Conservation (phyloP, 352 stramenopile genomes). For the Phytophthora palmivora region DNA sequence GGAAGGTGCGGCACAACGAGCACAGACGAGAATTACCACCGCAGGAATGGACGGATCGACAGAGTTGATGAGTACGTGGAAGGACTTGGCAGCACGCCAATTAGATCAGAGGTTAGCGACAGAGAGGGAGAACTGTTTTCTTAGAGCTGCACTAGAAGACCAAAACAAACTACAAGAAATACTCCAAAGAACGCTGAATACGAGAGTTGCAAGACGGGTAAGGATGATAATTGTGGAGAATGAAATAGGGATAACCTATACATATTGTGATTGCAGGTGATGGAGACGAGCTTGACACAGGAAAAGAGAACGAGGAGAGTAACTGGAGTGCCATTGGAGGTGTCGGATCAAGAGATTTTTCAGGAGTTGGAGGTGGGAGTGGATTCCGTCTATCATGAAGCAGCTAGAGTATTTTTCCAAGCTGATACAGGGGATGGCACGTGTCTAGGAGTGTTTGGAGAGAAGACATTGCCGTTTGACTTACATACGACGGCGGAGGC, state of each 20-base stretch:
- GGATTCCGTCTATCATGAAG: conserved; percentile 42
- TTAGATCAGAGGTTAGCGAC: conserved; percentile 33
- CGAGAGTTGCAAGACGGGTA: conserved; percentile 12
- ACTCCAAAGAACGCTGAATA: conserved; percentile 43
- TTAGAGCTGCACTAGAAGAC: conserved; percentile 32
- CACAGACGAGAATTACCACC: not conserved
- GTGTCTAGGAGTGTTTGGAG: conserved; percentile 43
- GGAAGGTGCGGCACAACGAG: conserved; percentile 15
- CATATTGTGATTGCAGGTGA: conserved; percentile 18
- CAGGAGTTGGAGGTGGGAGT: conserved; percentile 33
- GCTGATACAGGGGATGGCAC: conserved; percentile 17
- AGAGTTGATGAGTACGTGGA: conserved; percentile 28
- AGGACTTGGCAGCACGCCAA: conserved; percentile 34
- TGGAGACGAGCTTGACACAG: conserved; percentile 28
- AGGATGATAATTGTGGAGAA: too few relatives aligned
- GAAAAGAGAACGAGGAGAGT: conserved; percentile 32
- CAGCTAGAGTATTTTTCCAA: conserved; percentile 38
- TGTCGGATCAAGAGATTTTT: conserved; percentile 37
- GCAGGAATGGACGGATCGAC: not conserved
- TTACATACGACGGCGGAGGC: conserved; percentile 37
- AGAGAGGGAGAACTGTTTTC: conserved; percentile 35
- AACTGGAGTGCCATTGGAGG: conserved; percentile 24
- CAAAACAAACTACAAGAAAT: conserved; percentile 38
- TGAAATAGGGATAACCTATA: conserved; percentile 1
- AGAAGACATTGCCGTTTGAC: conserved; percentile 54